Conservation (phyloP, 352 stramenopile genomes). For the Hyaloperonospora arabidopsidis region DNA sequence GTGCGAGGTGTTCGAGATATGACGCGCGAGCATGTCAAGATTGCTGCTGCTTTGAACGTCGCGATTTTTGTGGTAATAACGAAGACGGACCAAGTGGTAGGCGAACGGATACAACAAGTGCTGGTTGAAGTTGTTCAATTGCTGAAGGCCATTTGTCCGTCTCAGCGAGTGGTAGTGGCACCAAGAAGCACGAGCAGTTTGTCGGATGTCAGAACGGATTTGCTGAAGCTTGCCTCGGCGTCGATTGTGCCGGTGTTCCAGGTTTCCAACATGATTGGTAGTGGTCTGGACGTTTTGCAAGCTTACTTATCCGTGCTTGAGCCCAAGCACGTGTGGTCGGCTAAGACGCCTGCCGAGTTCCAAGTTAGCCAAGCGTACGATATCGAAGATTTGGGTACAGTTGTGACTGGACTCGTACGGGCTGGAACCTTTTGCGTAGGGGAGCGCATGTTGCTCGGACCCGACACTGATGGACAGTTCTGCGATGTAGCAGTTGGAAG, state of each 20-base stretch:
- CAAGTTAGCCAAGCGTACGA: conserved; percentile 77
- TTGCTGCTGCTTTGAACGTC: conserved; percentile 63
- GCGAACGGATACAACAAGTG: conserved; percentile 41
- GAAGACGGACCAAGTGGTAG: conserved; percentile 48
- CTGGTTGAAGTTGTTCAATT: conserved; percentile 41
- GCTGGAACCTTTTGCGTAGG: conserved; percentile 56
- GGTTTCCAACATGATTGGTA: conserved; percentile 54
- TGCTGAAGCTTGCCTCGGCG: conserved; percentile 7
- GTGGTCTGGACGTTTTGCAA: conserved; percentile 48
- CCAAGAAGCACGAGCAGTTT: conserved; percentile 4
- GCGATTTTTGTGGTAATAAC: conserved; percentile 78
- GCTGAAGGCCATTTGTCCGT: conserved; percentile 30
- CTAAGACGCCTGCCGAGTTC: conserved; percentile 51
- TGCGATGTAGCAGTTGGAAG: conserved; percentile 58
- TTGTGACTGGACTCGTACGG: conserved; percentile 67
- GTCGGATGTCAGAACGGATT: conserved; percentile 12
- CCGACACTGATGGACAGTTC: conserved; percentile 49
- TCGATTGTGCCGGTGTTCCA: conserved; percentile 47
- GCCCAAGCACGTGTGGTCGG: conserved; percentile 57
- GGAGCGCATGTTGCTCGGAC: conserved; percentile 61
- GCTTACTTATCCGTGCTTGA: conserved; percentile 45
- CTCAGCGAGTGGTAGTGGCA: conserved; percentile 17
- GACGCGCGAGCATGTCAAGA: conserved; percentile 72
- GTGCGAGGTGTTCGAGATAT: conserved; percentile 59
- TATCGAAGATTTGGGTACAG: conserved; percentile 56